Conservation (phyloP, 331 rosid genomes). For the Quercus lobata region DNA sequence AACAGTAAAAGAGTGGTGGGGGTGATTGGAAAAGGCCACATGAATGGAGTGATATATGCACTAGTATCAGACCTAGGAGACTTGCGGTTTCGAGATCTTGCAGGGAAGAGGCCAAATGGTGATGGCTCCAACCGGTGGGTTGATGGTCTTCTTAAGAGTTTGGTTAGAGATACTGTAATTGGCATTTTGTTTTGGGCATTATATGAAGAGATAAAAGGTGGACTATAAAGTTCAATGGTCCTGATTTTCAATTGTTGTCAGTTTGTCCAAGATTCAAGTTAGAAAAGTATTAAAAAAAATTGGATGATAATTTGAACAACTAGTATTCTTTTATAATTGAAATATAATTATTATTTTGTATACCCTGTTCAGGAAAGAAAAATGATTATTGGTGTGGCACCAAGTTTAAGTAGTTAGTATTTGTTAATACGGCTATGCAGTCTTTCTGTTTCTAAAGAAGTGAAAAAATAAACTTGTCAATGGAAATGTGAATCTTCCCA, state of each 20-base stretch:
- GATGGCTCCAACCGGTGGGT: conserved; percentile 36
- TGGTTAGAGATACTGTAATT: conserved; percentile 64
- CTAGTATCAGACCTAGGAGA: conserved; percentile 61
- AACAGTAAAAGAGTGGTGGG: conserved; percentile 78
- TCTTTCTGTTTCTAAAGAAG: too few species aligned
- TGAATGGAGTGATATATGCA: conserved; percentile 81
- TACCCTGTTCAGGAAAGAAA: not conserved
- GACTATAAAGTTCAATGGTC: conserved; percentile 1
- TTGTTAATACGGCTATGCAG: too few species aligned
- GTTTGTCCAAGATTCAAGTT: not conserved
- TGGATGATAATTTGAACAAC: not conserved
- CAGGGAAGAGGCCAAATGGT: conserved; percentile 35
- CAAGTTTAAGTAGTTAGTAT: not conserved
- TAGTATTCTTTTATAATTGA: not conserved
- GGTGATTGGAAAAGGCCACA: conserved; percentile 90
- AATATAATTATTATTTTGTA: not conserved
- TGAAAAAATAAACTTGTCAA: too few species aligned
- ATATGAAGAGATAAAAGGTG: conserved; percentile 49
- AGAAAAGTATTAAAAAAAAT: not conserved
- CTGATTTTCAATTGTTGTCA: not conserved
- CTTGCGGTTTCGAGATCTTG: conserved; percentile 71
- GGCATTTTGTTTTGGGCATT: conserved; percentile 73
- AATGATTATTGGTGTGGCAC: not conserved
- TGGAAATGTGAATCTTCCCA: too few species aligned
- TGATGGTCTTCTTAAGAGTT: conserved; percentile 37